Percentiles rank a stretch among this genome's conserved stretches.
Conservation (phyloP, 371 early-diverging fungal species). For the Basidiobolus heterosporus region DNA sequence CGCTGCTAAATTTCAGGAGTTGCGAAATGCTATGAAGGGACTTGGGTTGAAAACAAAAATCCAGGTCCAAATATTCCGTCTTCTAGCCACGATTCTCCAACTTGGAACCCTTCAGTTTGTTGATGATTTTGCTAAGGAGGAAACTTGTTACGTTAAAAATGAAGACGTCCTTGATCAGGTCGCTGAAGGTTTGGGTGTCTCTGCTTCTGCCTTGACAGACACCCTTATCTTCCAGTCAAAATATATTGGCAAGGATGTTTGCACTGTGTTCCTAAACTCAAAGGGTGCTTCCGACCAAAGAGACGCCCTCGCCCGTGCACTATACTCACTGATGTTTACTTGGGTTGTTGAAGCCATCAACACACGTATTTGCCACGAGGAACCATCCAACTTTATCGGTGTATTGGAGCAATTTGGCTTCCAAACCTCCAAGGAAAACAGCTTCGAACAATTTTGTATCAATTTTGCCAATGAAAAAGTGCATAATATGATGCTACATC, state of each 20-base stretch:
- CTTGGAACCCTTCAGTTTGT: conserved; percentile 62
- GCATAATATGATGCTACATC: conserved; percentile 43
- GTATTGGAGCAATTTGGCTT: conserved; percentile 49
- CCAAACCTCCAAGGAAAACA: conserved; percentile 23
- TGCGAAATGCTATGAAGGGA: conserved; percentile 50
- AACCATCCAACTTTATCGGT: conserved; percentile 47
- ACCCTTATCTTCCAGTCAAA: conserved; percentile 40
- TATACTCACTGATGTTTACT: conserved; percentile 67
- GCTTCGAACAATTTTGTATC: conserved; percentile 54
- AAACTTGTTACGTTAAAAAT: conserved; percentile 46
- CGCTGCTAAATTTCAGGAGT: conserved; percentile 30
- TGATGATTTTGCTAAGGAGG: conserved; percentile 36
- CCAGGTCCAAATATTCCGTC: conserved; percentile 47
- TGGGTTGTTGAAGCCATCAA: conserved; percentile 85
- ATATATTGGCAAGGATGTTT: conserved; percentile 60
- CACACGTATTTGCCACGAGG: conserved; percentile 41
- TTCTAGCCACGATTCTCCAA: conserved; percentile 62
- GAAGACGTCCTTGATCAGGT: conserved; percentile 46
- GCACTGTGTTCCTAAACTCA: conserved; percentile 68
- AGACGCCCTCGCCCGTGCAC: conserved; percentile 53
- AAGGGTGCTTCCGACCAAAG: conserved; percentile 56
- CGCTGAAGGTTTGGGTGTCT: conserved; percentile 67
- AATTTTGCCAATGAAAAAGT: conserved; percentile 74
- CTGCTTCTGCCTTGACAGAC: conserved; percentile 43
- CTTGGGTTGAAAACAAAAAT: conserved; percentile 60